Evolutionary conservation across 441 rosid species (phyloP), one percentile per base, ranked within the genome.

Genomic region (Gossypium davidsonii): DNA sequence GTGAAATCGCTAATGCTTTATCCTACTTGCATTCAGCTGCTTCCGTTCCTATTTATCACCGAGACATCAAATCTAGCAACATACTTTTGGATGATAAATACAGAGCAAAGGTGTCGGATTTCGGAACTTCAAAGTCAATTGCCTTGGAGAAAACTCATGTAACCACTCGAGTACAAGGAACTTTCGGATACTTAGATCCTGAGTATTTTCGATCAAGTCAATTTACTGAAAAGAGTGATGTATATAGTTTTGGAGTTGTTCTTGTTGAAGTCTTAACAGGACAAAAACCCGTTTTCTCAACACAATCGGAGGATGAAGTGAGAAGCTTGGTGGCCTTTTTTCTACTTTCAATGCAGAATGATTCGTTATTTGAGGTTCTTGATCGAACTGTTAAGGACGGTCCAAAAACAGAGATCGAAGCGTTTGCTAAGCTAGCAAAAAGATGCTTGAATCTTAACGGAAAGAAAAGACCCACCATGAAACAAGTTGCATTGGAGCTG

Each of bases 161-260:
- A 9, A 70, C 23, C 21, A 52, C 57, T 26, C 49, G 10, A 31
- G 73, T 70, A 0, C 28, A 18, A 20, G 53, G 73, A 31, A 70
- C 73, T 6, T 70, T 52, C 57, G 57, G 57, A 17, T 52, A 17
- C 10, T 52, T 55, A 6, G 73, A 70, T 56, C 64, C 62, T 0
- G 63, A 70, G 18, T 70, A 55, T 14, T 70, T 53, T 20, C 52
- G 14, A 0, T 70, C 73, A 3, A 55, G 64, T 14, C 73, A 70
- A 12, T 70, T 70, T 7, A 70, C 64, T 21, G 51, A 56, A 11
- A 70, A 53, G 10, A 70, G 63, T 14, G 73, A 70, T 55, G 73
- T 70, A 2, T 70, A 70, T 39, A 70, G 73, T 34, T 70, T 70
- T 14, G 64, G 73, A 1, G 52, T 70, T 55, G 73, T 55, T 25